Evolutionary conservation across 2,329 filamentous ascomycete genomes (phyloP).

Genomic region (Albophoma yamanashiensis): DNA sequence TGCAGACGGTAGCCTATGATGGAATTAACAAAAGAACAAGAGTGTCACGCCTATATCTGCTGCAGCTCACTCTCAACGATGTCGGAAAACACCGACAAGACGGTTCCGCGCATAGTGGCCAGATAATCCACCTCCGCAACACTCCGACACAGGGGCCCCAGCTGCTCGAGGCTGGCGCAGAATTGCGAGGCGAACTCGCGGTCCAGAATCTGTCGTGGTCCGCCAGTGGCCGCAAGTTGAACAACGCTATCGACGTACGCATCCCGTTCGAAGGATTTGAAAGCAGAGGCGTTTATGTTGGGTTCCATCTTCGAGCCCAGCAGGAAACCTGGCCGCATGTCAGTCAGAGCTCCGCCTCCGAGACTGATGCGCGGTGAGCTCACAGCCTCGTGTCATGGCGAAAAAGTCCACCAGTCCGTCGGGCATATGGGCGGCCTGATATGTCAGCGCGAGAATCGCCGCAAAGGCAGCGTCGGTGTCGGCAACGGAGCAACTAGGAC

Average conservation of each 20-base stretch:
- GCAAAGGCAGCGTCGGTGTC: conserved; percentile 27
- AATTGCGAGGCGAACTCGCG: conserved; percentile 14
- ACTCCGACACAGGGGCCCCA: conserved; percentile 19
- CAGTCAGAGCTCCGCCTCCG: not conserved
- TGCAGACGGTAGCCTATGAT: conserved; percentile 13
- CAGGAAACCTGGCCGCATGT: conserved; percentile 12
- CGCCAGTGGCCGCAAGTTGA: conserved; percentile 7
- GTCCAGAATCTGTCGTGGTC: conserved; percentile 7
- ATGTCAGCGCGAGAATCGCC: conserved; percentile 23
- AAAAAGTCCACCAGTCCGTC: conserved; percentile 29
- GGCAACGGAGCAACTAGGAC: conserved; percentile 12
- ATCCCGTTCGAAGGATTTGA: conserved; percentile 14
- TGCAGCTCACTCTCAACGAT: conserved; percentile 14
- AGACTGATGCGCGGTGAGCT: not conserved
- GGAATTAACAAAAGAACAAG: not conserved
- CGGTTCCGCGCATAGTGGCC: conserved; percentile 17
- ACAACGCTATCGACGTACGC: conserved; percentile 16
- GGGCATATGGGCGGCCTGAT: conserved; percentile 26
- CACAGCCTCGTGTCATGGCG: conserved; percentile 26
- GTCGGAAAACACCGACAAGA: conserved; percentile 12
- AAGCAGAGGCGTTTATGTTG: conserved; percentile 11
- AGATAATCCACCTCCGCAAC: conserved; percentile 19
- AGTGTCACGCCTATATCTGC: not conserved
- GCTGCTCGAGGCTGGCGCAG: conserved; percentile 13
- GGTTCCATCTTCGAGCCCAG: conserved; percentile 11